A percentile compares a stretch with the other conserved stretches of the same genome.
Conservation (phyloP, 2,329 filamentous ascomycete species). For the Penicillium digitatum region DNA sequence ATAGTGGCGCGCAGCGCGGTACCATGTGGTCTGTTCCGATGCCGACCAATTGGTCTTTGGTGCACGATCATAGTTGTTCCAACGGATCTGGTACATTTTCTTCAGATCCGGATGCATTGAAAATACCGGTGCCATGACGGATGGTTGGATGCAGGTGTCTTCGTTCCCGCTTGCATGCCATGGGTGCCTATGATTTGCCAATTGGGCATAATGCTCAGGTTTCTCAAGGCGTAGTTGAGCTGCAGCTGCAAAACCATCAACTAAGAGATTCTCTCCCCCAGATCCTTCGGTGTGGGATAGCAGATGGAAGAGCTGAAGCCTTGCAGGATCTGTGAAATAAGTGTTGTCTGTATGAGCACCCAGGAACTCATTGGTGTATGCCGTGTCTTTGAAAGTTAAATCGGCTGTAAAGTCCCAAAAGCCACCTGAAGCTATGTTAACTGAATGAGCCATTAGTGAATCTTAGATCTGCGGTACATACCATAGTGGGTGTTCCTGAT, state of each 20-base stretch:
- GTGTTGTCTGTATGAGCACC: slow-evolving; percentile 90
- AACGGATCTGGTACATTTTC: slow-evolving; percentile 65
- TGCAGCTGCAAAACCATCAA: slow-evolving; percentile 80
- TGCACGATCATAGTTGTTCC: slow-evolving; percentile 90
- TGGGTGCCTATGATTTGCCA: slow-evolving; percentile 59
- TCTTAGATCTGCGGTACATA: slow-evolving; percentile 29
- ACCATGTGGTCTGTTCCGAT: slow-evolving; percentile 62
- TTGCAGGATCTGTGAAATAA: slow-evolving; percentile 89
- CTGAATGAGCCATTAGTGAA: neutral
- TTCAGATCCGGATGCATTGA: slow-evolving; percentile 50
- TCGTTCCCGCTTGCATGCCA: slow-evolving; percentile 86
- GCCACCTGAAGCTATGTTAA: slow-evolving; percentile 43
- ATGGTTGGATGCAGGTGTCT: slow-evolving; percentile 74
- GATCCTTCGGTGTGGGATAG: slow-evolving; percentile 64
- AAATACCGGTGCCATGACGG: slow-evolving; percentile 67
- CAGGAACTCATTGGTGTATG: slow-evolving; percentile 81
- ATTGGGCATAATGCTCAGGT: slow-evolving; percentile 53
- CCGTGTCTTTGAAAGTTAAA: slow-evolving; percentile 80
- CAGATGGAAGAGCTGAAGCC: slow-evolving; percentile 88
- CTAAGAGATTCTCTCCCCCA: slow-evolving; percentile 75
- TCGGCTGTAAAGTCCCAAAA: slow-evolving; percentile 89
- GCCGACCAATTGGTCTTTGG: slow-evolving; percentile 56
- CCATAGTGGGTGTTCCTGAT: slow-evolving; percentile 91
- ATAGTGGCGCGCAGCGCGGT: slow-evolving; percentile 72
- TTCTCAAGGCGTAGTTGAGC: slow-evolving; percentile 54